Evolutionary conservation across 116 monocot species (phyloP), one percentile per base, ranked within the genome.

Genomic region (Dioscorea cayenensis): DNA sequence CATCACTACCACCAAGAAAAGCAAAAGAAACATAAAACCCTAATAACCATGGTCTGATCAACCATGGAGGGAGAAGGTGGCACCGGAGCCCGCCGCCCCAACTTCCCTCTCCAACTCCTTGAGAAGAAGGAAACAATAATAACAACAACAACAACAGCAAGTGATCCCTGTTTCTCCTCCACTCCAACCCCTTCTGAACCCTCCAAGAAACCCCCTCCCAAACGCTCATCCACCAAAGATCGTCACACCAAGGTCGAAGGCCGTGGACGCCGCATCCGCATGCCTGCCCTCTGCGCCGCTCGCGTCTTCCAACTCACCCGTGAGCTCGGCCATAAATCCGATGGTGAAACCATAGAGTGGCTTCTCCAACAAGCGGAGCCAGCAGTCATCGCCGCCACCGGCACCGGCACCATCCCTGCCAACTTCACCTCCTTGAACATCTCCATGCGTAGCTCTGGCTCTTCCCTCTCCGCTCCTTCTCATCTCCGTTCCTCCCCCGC

Each of bases 311-410:
- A 90, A 76, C 74, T 90, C 38, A 90, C 90, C 8, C 79, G 90
- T 11, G 90, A 90, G 79, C 86, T 90, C 36, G 90, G 90, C 19
- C 90, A 90, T 77, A 90, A 90, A 79, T 81, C 90, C 61, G 90
- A 90, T 67, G 90, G 90, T 64, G 90, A 90, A 72, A 90, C 90
- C 61, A 86, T 90, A 77, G 90, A 90, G 86, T 90, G 90, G 90
- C 75, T 90, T n/a, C 82, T 90, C 10, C 90, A 86, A 70, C 90
- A 90, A 66, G 90, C 90, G 0, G 90, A 90, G 75, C 90, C 90
- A 0, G 86, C 90, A 20, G 87, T 90, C 67, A 84, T 90, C 38
- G 90, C 90, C 5, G 90, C 90, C 61, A 90, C 90, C 9, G 90
- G 90, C 66, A 90, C 86, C 32, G 90, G 90, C 58, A 90, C 90